Percentiles rank a stretch among this genome's conserved stretches.
phyloP scores from a whole-genome alignment of 139 green algal genomes.

The Coelastrella sp. region DNA sequence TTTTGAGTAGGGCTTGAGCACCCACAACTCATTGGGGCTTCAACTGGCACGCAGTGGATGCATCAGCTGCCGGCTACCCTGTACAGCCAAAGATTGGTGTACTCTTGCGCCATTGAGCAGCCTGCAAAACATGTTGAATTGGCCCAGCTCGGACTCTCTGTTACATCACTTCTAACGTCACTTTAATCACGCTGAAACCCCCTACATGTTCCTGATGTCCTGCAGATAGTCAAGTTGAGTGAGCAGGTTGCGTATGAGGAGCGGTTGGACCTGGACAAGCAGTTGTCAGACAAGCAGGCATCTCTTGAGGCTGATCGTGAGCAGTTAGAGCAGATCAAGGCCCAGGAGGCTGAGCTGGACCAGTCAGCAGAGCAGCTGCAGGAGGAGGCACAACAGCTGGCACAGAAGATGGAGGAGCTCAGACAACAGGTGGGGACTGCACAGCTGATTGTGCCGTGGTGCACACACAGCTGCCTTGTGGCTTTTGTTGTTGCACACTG shows the following conservation, averaged over 20 bases:
- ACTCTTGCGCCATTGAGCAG: too few relatives aligned
- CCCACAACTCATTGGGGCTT: too few relatives aligned
- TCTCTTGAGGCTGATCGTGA: slow-evolving; percentile 33
- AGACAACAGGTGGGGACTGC: slow-evolving; percentile 49
- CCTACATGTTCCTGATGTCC: neutral
- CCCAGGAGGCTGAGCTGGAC: slow-evolving; percentile 47
- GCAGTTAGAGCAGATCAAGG: slow-evolving; percentile 44
- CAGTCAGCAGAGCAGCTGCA: slow-evolving; percentile 20
- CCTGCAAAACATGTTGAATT: too few relatives aligned
- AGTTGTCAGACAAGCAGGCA: slow-evolving; percentile 17
- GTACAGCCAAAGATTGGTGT: too few relatives aligned
- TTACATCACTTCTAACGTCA: too few relatives aligned
- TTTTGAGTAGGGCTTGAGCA: too few relatives aligned
- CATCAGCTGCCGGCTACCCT: too few relatives aligned
- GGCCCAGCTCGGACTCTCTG: too few relatives aligned
- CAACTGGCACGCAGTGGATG: too few relatives aligned
- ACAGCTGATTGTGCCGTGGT: neutral
- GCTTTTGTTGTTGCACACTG: neutral
- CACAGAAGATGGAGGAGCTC: slow-evolving; percentile 64
- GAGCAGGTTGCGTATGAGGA: slow-evolving; percentile 86
- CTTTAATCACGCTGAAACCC: too few relatives aligned
- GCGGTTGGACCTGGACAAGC: neutral
- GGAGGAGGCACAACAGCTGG: slow-evolving; percentile 57
- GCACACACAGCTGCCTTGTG: neutral
- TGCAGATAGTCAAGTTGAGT: slow-evolving; percentile 66